Percentiles rank a stretch among this genome's conserved stretches.
phyloP scores from a whole-genome alignment of 140 eudicot species.

The Ambrosia hybrid region DNA sequence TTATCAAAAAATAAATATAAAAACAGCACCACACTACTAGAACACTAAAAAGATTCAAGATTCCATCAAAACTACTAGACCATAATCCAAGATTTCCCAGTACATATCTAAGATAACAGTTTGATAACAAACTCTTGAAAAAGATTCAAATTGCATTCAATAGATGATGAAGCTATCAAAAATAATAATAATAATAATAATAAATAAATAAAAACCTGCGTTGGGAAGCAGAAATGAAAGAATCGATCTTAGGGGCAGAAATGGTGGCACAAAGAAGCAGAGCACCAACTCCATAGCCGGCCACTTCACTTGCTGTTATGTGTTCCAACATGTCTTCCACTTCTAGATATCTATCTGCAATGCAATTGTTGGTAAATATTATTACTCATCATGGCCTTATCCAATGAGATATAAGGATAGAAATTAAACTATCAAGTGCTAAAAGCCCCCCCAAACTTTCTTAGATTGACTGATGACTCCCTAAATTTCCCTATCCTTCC shows the following conservation, averaged over 20 bases:
- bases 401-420: not conserved
- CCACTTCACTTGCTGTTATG: slow-evolving; percentile 80
- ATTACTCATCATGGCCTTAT: slow-evolving; percentile 13
- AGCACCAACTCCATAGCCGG: slow-evolving; percentile 83
- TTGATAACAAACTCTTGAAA: not conserved
- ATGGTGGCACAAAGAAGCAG: slow-evolving; percentile 74
- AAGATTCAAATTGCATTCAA: not conserved
- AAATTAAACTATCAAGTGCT: slow-evolving; percentile 1
- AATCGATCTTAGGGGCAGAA: slow-evolving; percentile 75
- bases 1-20: too few species aligned
- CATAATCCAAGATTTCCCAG: not conserved
- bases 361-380: not conserved
- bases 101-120: not conserved
- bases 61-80: not conserved
- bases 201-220: too few species aligned
- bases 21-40: too few species aligned
- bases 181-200: not conserved
- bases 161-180: not conserved
- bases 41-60: not conserved
- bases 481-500: not conserved
- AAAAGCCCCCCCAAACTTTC: slow-evolving; percentile 9
- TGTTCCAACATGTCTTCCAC: slow-evolving; percentile 49
- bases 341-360: not conserved
- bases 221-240: slow-evolving; percentile 68
- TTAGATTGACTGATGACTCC: slow-evolving; percentile 15